Base-by-base conservation (phyloP, 1,284 basidiomycete species). In the Rhodotorula sp. region DNA sequence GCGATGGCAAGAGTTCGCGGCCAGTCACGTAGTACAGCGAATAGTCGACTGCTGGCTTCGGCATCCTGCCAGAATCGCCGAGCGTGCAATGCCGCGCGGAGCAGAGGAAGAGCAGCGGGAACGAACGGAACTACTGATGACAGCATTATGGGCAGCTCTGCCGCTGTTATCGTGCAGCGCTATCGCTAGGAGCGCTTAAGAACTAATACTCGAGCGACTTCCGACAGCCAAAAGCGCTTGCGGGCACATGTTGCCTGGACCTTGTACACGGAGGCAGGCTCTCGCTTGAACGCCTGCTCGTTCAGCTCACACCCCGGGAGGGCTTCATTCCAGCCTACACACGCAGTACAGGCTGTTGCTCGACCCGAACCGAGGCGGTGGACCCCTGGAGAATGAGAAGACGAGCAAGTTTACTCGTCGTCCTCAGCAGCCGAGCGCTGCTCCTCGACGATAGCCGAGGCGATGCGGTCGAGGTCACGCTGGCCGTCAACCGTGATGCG, bases 391-490 rank as follows among this genome's bases (percentile, higher is more conserved):
- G 34, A 34, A 34, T 34, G 10, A 42, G 54, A 16, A 10, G 9
- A 7, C 41, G 14, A 34, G 3, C 14, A 17, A n/a, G 45, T 14
- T 10, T 14, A 59, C 67, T 72, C 71, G 64, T 92, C 93, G 48
- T 92, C 92, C 48, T 92, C 91, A 10, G 93, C 93, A 10, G 93
- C 92, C 2, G 90, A 89, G 77, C 90, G 92, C 62, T 91, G 90
- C 80, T 93, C 87, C 87, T 97, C 95, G 73, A 96, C 90, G 62
- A 97, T 92, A 70, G 96, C 92, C 52, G 94, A 95, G 70, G 96
- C 96, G 83, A 99, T 99, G 78, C 96, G 96, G 87, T 98, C 96
- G 82, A 99, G 87, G 84, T 99, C 96, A 81, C 96, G 90, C 84
- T 84, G 91, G 77, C 97, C 97, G 82, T 98, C 96, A 85, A 98